Conservation (phyloP, 192 early-diverging fungal species). For the Gamsiella multidivaricata region DNA sequence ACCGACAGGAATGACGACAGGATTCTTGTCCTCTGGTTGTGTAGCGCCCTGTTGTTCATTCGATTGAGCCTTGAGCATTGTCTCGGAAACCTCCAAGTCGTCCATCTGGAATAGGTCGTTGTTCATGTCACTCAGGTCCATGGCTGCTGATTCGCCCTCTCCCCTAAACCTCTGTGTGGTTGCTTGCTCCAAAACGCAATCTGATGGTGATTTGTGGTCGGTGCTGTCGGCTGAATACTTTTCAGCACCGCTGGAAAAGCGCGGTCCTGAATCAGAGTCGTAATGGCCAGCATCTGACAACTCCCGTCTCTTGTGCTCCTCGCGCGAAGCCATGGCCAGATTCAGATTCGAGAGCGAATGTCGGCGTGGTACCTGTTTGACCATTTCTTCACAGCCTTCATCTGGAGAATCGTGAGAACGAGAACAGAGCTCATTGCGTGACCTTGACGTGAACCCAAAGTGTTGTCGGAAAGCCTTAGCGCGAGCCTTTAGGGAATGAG, state of each 20-base stretch:
- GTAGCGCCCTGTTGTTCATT: conserved; percentile 8
- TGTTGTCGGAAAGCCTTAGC: conserved; percentile 68
- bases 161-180: neutral
- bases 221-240: neutral
- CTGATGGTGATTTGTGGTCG: neutral
- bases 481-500: conserved; percentile 80
- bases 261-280: conserved; percentile 8
- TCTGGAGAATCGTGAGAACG: conserved; percentile 44
- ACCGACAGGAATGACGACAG: conserved; percentile 10
- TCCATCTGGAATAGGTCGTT: conserved; percentile 51
- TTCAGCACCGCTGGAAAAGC: neutral
- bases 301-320: conserved; percentile 40
- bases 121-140: conserved; percentile 8
- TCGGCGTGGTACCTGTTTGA: conserved; percentile 40
- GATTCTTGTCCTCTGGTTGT: conserved; percentile 1
- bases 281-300: neutral
- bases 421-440: conserved; percentile 22
- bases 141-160: neutral
- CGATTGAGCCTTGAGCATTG: conserved; percentile 12
- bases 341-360: conserved; percentile 52
- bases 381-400: conserved; percentile 21
- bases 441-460: conserved; percentile 45
- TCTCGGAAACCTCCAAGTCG: conserved; percentile 37
- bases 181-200: conserved; percentile 3
- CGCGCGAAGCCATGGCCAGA: conserved; percentile 36